A percentile compares a stretch with the other conserved stretches of the same genome.
phyloP scores from a whole-genome alignment of 805 yeast species.

The Priceomyces fermenticarens region DNA sequence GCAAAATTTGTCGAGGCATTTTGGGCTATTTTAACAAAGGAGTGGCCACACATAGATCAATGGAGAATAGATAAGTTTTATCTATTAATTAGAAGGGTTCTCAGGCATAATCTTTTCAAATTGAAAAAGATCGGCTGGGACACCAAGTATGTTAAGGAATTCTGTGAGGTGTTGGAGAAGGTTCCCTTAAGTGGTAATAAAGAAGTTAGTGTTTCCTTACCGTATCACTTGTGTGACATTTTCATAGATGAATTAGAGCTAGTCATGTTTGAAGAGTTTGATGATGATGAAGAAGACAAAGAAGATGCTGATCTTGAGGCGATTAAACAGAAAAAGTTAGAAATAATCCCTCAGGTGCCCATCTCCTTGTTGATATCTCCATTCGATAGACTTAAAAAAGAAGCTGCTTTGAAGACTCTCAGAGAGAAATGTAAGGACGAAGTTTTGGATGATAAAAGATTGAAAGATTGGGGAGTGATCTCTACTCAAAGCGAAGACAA shows the following conservation, averaged over 20 bases:
- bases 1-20: conserved; percentile 64
- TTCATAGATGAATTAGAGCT: conserved; percentile 80
- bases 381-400: conserved; percentile 48
- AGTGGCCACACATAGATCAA: conserved; percentile 84
- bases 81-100: conserved; percentile 72
- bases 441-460: conserved; percentile 60
- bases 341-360: conserved; percentile 48
- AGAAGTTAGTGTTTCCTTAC: conserved; percentile 68
- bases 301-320: conserved; percentile 16
- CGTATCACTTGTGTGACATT: conserved; percentile 83
- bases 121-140: conserved; percentile 57
- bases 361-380: conserved; percentile 56
- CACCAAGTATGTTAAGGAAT: conserved; percentile 41
- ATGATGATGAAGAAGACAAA: conserved; percentile 40
- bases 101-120: conserved; percentile 61
- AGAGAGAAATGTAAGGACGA: conserved; percentile 65
- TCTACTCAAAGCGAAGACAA: conserved; percentile 22
- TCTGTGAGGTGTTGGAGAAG: conserved; percentile 38
- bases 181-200: conserved; percentile 57
- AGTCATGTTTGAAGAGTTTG: conserved; percentile 50
- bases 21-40: conserved; percentile 73
- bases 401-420: conserved; percentile 58
- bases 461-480: conserved; percentile 60
- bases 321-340: conserved; percentile 21
- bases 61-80: conserved; percentile 86